These are phyloP conservation scores for Melocanna baccifera DNA, from an alignment of 176 grass and related monocot genomes.

Conservation along the genomic window DNA sequence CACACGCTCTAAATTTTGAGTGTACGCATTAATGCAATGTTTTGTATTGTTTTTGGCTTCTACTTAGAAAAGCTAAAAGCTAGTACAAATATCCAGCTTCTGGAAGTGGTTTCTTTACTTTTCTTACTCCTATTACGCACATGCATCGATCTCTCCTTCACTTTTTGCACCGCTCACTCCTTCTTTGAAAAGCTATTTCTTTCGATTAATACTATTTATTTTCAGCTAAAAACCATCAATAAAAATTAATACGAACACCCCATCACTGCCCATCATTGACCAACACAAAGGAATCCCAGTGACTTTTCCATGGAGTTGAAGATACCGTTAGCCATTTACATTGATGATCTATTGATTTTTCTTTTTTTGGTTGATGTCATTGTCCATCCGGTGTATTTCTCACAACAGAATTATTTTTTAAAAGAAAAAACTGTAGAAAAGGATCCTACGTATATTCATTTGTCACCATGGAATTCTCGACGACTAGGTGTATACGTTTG, in stretches of 20 bases:
- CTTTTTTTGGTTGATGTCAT: not conserved
- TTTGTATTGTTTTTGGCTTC: too few relatives aligned
- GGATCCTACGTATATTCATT: not conserved
- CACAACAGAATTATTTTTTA: not conserved
- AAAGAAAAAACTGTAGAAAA: not conserved
- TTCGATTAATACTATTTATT: too few relatives aligned
- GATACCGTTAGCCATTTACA: not conserved
- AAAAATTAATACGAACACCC: too few relatives aligned
- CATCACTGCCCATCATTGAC: not conserved
- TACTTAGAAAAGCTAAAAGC: too few relatives aligned
- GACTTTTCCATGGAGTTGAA: not conserved
- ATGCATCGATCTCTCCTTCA: too few relatives aligned
- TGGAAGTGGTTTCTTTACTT: rapidly evolving
- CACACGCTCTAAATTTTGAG: not conserved
- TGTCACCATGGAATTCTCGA: not conserved
- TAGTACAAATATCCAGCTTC: rapidly evolving
- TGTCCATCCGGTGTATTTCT: not conserved
- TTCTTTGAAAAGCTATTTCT: too few relatives aligned
- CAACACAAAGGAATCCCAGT: not conserved
- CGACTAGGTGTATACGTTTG: not conserved
- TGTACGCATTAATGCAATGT: not conserved
- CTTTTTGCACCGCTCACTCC: too few relatives aligned
- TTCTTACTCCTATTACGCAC: too few relatives aligned
- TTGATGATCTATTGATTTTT: not conserved
- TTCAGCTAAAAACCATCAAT: too few relatives aligned